Evolutionary conservation across 1,284 basidiomycete species (phyloP).

Genomic region (Blastosporella zonata): DNA sequence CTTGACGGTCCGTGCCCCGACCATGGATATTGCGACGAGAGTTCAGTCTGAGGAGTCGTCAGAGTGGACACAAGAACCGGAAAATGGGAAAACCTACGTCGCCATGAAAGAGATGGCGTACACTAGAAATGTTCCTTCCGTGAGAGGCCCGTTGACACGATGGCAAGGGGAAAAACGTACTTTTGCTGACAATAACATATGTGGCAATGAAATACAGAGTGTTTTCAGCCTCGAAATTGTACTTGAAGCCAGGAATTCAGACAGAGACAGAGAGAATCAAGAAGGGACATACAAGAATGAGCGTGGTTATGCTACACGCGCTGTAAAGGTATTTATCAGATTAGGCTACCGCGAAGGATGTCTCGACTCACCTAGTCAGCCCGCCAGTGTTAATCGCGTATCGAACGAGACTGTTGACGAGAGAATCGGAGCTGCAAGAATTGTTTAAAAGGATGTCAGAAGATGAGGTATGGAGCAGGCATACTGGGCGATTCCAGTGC

Average conservation of each 20-base stretch:
- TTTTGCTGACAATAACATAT: conserved; percentile 64
- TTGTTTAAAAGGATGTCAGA: background rate
- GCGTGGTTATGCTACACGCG: conserved; percentile 52
- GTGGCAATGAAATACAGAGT: conserved; percentile 58
- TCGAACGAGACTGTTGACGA: conserved; percentile 48
- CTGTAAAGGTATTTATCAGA: conserved; percentile 31
- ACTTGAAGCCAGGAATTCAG: conserved; percentile 34
- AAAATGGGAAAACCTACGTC: conserved; percentile 40
- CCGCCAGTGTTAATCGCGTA: conserved; percentile 60
- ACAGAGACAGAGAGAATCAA: background rate
- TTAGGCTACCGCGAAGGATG: background rate
- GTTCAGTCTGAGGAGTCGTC: conserved; percentile 40
- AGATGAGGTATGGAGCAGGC: conserved; percentile 1
- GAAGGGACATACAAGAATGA: conserved; percentile 53
- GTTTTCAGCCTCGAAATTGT: conserved; percentile 44
- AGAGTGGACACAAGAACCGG: background rate
- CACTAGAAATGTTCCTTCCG: conserved; percentile 36
- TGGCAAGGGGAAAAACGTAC: conserved; percentile 35
- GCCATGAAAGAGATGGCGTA: conserved; percentile 69
- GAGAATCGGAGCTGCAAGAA: conserved; percentile 49
- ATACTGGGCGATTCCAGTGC: conserved; percentile 36
- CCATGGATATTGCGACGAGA: conserved; percentile 46
- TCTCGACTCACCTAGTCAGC: conserved; percentile 48
- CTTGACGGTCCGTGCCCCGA: conserved; percentile 42
- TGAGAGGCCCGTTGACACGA: conserved; percentile 6